These are phyloP conservation scores for Geranium rotundifolium DNA, from an alignment of 345 rosid genomes.

Conservation along the genomic window DNA sequence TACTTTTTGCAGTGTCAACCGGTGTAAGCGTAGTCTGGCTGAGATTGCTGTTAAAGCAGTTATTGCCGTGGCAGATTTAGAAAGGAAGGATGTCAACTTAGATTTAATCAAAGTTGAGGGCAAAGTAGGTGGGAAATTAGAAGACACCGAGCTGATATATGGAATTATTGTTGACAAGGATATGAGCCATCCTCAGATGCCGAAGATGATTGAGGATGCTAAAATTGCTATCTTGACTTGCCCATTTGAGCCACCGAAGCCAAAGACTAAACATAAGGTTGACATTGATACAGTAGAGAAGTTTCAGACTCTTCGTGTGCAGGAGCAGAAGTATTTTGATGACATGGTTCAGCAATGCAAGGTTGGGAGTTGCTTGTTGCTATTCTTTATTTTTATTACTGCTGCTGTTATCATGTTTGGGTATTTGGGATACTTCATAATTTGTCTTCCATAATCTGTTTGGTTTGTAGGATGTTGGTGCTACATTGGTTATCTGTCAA, in stretches of 20 bases:
- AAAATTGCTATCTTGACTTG: constrained; percentile 96
- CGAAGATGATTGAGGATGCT: constrained; percentile 78
- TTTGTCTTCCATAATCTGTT: not conserved
- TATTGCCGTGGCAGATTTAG: constrained; percentile 90
- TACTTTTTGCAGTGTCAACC: constrained; percentile 61
- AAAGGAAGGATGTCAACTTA: constrained; percentile 83
- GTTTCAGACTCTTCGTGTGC: constrained; percentile 79
- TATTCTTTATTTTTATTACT: not conserved
- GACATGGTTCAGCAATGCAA: constrained; percentile 96
- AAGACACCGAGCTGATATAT: constrained; percentile 78
- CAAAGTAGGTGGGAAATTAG: constrained; percentile 84
- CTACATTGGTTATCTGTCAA: constrained; percentile 93
- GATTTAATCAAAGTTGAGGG: constrained; percentile 96
- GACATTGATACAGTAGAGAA: constrained; percentile 94
- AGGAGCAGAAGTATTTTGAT: constrained; percentile 87
- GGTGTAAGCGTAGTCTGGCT: constrained; percentile 83
- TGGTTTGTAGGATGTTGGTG: constrained; percentile 77
- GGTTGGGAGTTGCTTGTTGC: constrained; percentile 22
- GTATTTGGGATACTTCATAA: not conserved
- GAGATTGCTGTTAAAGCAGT: constrained; percentile 97
- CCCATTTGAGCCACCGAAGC: constrained; percentile 98
- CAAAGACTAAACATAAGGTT: constrained; percentile 98
- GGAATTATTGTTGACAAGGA: constrained; percentile 86
- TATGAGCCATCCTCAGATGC: constrained; percentile 99
- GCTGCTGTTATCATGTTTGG: not conserved